These are phyloP conservation scores for Saccharum spontaneum DNA, from an alignment of 176 grass and related monocot genomes.

Conservation along the genomic window DNA sequence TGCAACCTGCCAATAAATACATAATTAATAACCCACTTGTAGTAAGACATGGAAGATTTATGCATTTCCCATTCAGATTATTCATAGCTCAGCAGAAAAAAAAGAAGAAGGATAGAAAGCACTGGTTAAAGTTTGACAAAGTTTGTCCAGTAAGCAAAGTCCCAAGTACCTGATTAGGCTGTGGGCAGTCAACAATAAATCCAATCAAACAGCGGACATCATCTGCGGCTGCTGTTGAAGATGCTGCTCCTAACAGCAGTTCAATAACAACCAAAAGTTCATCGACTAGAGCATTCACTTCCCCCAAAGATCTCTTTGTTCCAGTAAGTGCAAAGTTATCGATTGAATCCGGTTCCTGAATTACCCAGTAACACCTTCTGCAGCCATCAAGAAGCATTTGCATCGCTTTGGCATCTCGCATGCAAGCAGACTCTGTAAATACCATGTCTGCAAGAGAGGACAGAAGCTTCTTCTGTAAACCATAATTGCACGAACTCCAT, in stretches of 20 bases:
- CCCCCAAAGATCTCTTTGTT: conserved; percentile 65
- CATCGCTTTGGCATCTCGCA: conserved; percentile 90
- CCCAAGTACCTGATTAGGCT: conserved; percentile 90
- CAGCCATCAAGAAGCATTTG: conserved; percentile 99
- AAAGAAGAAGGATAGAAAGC: neutral
- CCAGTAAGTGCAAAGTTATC: conserved; percentile 61
- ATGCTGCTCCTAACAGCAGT: conserved; percentile 79
- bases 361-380: conserved; percentile 93
- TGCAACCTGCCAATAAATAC: conserved; percentile 78
- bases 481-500: conserved; percentile 95
- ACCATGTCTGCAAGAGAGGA: conserved; percentile 99
- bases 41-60: conserved; percentile 14
- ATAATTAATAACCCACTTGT: conserved; percentile 21
- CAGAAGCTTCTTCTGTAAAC: conserved; percentile 98
- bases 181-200: conserved; percentile 93
- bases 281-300: conserved; percentile 93
- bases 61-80: conserved; percentile 6
- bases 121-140: neutral
- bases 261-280: conserved; percentile 97
- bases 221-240: conserved; percentile 62
- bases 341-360: conserved; percentile 73
- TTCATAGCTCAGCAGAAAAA: neutral
- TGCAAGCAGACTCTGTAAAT: conserved; percentile 82
- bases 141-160: conserved; percentile 22
- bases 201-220: conserved; percentile 91